Base-by-base conservation (phyloP, 1,284 basidiomycete species). In the Ustilago vetiveriae region DNA sequence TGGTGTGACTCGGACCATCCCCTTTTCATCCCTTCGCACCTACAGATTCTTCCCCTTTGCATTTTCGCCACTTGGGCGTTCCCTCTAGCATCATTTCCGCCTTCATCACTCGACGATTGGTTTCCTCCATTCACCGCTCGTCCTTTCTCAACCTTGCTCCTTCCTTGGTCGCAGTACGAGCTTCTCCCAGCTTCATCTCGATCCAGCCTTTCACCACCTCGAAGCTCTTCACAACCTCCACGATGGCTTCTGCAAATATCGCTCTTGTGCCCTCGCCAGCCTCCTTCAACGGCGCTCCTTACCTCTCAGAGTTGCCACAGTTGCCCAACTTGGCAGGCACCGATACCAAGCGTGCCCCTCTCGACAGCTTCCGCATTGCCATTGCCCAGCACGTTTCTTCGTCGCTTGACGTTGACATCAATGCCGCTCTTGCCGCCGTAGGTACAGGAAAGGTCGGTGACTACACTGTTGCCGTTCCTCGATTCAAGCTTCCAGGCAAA, bases 401-500 rank as follows among this genome's bases (percentile, higher is more conserved):
- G 42, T 87, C 88, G 0, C 85, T 95, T 26, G 87, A 87, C 16
- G 59, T 81, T 22, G 64, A 74, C 26, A 43, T 83, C 40, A 75
- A 80, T 11, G 85, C 92, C 78, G 91, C 89, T 0, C 95, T 90
- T 82, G 83, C 86, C 24, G 94, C 91, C 14, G 90, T 97, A 6
- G 91, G 94, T 82, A 91, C 91, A 43, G 94, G 93, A 84, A 94
- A 95, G 84, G 60, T 72, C 22, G 89, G 88, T 41, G 95, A 99
- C 84, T 93, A 96, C 75, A 92, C 91, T 0, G 87, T 98, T 27
- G 94, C 96, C 5, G 83, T 98, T 37, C 92, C 94, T 23, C 87
- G 95, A 55, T 98, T 95, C 84, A 87, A 91, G 71, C 85, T 97
- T 44, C 88, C 89, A 5, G 92, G 89, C 36, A 95, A 95, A 79